Evolutionary conservation across 257 asterid genomes (phyloP), one percentile per base, ranked within the genome.

Genomic region (Capsicum chinense): DNA sequence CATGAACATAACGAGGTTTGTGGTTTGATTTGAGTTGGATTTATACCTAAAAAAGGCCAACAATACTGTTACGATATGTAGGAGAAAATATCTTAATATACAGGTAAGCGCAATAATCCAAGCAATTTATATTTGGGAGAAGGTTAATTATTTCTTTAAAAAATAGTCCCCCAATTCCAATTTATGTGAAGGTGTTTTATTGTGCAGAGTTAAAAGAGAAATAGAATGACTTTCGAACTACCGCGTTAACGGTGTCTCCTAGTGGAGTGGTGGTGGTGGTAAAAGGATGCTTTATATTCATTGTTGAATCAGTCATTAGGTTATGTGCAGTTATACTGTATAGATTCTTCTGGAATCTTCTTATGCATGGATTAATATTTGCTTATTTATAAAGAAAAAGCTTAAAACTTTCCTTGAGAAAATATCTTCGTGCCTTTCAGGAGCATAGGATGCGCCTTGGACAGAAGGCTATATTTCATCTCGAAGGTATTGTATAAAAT

Each of bases 381-480:
- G 44, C 60, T 47, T 59, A 19, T 74, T n/a, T n/a, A 74, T 12
- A 11, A 74, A 50, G 56, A 74, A 13, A 50, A 50, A 52, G 76
- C 6, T 50, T 74, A 21, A 21, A 73, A 19, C 7, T 6, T 19
- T 47, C 59, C 80, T 11, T 50, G 13, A 47, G 12, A 74, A 48
- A 44, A 62, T 52, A 80, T 56, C 69, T 83, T 70, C 83, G 19
- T 57, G 52, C 62, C 73, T 84, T 57, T 66, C 98, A 96, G 98
- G 98, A 96, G 83, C 98, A 94, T 81, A 91, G 98, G 87, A 85
- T 94, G 89, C 97, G 94, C 33, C 98, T 93, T 21, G 99, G 99
- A 79, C 98, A 96, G 90, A 96, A 96, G 92, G 95, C 98, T 59
- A 94, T 96, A 88, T 96, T 96, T 88, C 99, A 96, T 90, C 98